A percentile compares a stretch with the other conserved stretches of the same genome.
Evolutionary conservation across 257 asterid species (phyloP).

Genomic region (Ehretia macrophylla): DNA sequence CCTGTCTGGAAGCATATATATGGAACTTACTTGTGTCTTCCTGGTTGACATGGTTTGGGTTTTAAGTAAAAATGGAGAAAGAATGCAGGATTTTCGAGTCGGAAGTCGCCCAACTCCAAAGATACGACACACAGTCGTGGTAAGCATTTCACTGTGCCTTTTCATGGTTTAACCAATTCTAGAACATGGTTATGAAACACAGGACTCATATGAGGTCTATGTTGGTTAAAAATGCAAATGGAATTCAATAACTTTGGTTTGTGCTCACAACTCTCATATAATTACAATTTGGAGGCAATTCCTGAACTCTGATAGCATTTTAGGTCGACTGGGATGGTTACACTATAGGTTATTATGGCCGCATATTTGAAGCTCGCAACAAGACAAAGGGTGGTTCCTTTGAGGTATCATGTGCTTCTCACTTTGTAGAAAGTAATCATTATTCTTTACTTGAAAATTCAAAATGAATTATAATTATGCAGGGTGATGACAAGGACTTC

Average conservation of each 20-base stretch:
- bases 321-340: slow-evolving; percentile 99
- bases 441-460: slow-evolving; percentile 5
- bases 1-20: slow-evolving; percentile 17
- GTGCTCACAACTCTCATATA: neutral
- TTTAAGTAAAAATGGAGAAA: slow-evolving; percentile 24
- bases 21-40: slow-evolving; percentile 21
- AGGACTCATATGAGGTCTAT: neutral
- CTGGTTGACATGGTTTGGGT: neutral
- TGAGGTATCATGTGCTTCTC: slow-evolving; percentile 45
- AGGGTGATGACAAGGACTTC: slow-evolving; percentile 94
- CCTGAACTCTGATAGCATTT: slow-evolving; percentile 17
- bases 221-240: neutral
- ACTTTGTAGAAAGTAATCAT: slow-evolving; percentile 2
- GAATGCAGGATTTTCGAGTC: slow-evolving; percentile 71
- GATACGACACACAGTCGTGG: slow-evolving; percentile 83
- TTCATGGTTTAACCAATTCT: neutral
- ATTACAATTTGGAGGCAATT: slow-evolving; percentile 8
- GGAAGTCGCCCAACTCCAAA: slow-evolving; percentile 83
- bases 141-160: slow-evolving; percentile 30
- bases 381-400: slow-evolving; percentile 97
- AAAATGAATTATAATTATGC: slow-evolving; percentile 25
- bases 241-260: neutral
- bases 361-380: slow-evolving; percentile 99
- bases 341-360: slow-evolving; percentile 96
- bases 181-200: neutral